These are phyloP conservation scores for Colletotrichum scovillei DNA, from an alignment of 2,329 filamentous ascomycete genomes.

Conservation along the genomic window DNA sequence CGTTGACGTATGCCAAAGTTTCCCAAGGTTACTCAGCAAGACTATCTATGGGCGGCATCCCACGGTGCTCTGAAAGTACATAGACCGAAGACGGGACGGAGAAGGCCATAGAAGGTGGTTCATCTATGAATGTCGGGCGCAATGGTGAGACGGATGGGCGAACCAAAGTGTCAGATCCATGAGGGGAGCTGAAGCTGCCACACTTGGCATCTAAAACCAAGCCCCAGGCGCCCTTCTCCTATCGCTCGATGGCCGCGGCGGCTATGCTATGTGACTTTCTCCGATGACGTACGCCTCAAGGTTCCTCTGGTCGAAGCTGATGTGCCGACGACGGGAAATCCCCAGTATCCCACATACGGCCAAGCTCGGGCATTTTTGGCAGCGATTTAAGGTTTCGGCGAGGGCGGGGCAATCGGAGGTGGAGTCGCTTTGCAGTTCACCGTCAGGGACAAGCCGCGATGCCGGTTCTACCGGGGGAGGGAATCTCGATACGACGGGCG, in stretches of 20 bases:
- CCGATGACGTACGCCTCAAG: neutral
- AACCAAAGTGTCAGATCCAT: neutral
- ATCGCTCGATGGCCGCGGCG: neutral
- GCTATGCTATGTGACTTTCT: neutral
- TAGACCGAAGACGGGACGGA: conserved; percentile 20
- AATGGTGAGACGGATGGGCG: conserved; percentile 15
- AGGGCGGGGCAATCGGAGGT: conserved; percentile 13
- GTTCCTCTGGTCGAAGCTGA: neutral
- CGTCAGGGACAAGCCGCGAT: neutral
- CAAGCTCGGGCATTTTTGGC: neutral
- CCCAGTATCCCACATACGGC: neutral
- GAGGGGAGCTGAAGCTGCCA: neutral
- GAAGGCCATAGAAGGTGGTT: conserved; percentile 14
- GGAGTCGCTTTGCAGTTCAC: neutral
- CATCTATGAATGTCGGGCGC: conserved; percentile 1
- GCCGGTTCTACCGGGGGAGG: neutral
- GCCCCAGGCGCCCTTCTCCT: neutral
- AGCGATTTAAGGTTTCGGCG: neutral
- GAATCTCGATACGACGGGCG: neutral
- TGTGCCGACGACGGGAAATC: neutral
- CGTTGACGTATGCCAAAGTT: conserved; percentile 18
- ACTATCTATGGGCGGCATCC: neutral
- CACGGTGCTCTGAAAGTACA: neutral
- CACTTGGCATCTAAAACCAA: conserved; percentile 15
- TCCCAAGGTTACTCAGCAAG: neutral